Percentiles rank a stretch among this genome's conserved stretches.
Conservation (phyloP, 1,284 basidiomycete species). For the Cutaneotrichosporon dermatis region DNA sequence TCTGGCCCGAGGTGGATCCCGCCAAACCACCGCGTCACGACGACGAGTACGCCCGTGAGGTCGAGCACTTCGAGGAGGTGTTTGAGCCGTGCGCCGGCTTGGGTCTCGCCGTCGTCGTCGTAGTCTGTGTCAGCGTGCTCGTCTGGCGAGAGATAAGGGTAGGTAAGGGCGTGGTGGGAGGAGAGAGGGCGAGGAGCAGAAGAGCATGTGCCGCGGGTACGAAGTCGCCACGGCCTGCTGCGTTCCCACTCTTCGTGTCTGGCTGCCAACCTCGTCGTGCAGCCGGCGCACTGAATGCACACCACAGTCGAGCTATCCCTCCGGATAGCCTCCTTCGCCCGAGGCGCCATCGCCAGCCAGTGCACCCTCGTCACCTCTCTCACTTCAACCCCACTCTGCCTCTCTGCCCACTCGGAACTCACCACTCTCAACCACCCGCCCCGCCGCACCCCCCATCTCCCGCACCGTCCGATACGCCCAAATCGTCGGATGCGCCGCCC, state of each 20-base stretch:
- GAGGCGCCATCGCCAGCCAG: too few species aligned
- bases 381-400: not conserved
- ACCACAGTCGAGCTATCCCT: too few species aligned
- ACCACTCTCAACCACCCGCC: conserved; percentile 39
- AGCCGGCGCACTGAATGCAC: too few species aligned
- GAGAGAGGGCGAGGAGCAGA: too few species aligned
- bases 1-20: conserved; percentile 74
- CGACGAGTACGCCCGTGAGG: conserved; percentile 64
- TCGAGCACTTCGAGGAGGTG: conserved; percentile 82
- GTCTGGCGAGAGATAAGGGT: too few species aligned
- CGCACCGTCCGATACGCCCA: conserved; percentile 60
- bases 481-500: conserved; percentile 82
- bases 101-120: conserved; percentile 87
- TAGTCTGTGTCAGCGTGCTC: conserved; percentile 61
- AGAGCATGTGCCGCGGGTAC: too few species aligned
- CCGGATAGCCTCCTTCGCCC: too few species aligned
- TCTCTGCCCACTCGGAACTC: conserved; percentile 14
- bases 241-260: too few species aligned
- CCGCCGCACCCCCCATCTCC: conserved; percentile 38
- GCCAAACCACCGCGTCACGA: conserved; percentile 57
- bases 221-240: too few species aligned
- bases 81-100: conserved; percentile 77
- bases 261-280: too few species aligned
- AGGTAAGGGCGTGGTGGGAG: too few species aligned
- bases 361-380: too few species aligned